Base-by-base conservation (phyloP, 1,284 basidiomycete species). In the Pseudozyma thailandica region DNA sequence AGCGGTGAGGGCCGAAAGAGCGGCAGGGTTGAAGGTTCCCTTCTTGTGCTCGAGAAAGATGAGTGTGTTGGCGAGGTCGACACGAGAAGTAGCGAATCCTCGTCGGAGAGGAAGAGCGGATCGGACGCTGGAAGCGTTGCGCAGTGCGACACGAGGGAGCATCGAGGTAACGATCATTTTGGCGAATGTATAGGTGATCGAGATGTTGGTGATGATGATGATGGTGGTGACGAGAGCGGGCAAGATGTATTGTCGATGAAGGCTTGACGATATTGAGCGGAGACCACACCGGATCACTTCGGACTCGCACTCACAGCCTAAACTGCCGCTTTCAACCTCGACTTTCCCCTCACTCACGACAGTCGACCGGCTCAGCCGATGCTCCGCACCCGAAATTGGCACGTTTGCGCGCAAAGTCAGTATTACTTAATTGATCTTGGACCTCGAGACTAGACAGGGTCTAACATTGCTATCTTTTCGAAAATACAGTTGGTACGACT, bases 1-100 rank as follows among this genome's bases (percentile, higher is more conserved):
- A 26, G 94, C 94, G 1, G 92, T 92, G 71, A 98, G 85, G 33
- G 95, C 94, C 30, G 91, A 92, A 57, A 96, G 87, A n/a, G 91
- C 91, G 9, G 89, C 89, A 6, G 92, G 88, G 68, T 93, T 92
- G 74, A 98, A 88, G 72, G 88, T 87, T 45, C 93, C 93, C 50
- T 88, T 87, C 59, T 88, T 89, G 84, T 97, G 93, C 84, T 97
- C 95, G 63, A 97, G 86, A 76, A 92, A 91, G 48, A 97, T 89
- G 18, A 97, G 88, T 0, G 92, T 85, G 46, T 85, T 85, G 51
- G 76, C 78, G 20, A 74, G 57, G 28, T 74, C 64, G 52, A 75
- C 60, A 23, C 68, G 64, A 13, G 76, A 81, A 44, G 76, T 74
- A 41, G 78, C 61, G 39, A 80, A 80, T 27, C 65, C 63, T 45